These are phyloP conservation scores for Epichloe scottii DNA, from an alignment of 2,329 filamentous ascomycete species.

Conservation along the genomic window DNA sequence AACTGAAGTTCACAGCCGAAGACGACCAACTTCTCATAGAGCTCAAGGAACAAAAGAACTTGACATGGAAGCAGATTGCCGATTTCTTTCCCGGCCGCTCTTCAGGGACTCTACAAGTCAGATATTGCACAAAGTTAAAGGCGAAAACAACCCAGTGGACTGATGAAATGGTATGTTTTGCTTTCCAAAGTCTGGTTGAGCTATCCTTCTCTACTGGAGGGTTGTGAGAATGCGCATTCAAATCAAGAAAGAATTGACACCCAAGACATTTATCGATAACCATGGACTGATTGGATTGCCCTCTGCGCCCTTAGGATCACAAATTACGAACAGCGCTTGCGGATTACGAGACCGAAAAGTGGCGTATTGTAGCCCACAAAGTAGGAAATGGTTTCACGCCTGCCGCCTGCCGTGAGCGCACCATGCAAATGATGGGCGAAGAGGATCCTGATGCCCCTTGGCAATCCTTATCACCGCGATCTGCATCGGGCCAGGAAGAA, in stretches of 20 bases:
- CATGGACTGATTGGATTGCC: not conserved
- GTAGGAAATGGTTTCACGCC: conserved; percentile 84
- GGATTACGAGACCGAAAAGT: conserved; percentile 84
- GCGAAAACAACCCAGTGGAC: conserved; percentile 91
- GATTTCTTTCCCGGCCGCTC: conserved; percentile 90
- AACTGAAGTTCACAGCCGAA: conserved; percentile 86
- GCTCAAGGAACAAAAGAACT: conserved; percentile 84
- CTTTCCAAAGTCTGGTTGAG: too few relatives aligned
- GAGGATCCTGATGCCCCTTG: conserved; percentile 33
- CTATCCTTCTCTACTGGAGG: not conserved
- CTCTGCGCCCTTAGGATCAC: conserved; percentile 44
- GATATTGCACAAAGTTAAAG: conserved; percentile 91
- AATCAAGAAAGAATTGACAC: not conserved
- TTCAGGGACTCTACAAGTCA: conserved; percentile 81
- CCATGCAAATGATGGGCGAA: conserved; percentile 45
- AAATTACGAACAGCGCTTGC: conserved; percentile 65
- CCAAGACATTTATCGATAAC: not conserved
- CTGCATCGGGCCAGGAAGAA: conserved; percentile 11
- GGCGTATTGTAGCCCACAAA: conserved; percentile 84
- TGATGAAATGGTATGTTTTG: conserved; percentile 66
- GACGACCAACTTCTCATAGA: conserved; percentile 82
- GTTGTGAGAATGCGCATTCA: too few relatives aligned
- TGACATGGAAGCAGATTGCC: conserved; percentile 96
- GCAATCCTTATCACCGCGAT: conserved; percentile 41
- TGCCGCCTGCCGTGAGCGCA: conserved; percentile 73